phyloP scores from a whole-genome alignment of 2,329 filamentous ascomycete genomes.

The Dactylonectria estremocensis region DNA sequence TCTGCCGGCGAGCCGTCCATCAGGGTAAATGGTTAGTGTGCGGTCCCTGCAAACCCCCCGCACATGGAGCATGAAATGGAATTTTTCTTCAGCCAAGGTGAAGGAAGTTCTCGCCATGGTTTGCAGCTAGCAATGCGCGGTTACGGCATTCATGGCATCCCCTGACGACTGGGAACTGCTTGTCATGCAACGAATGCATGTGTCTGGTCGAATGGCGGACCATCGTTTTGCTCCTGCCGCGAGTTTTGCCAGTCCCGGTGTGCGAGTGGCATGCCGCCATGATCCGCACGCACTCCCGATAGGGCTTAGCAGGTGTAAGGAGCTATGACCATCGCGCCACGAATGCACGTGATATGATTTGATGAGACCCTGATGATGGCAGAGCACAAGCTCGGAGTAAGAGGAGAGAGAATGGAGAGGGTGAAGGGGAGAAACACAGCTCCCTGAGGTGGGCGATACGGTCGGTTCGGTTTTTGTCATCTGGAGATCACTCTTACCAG shows the following conservation, averaged over 20 bases:
- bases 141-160: constrained; percentile 29
- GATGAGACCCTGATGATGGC: constrained; percentile 7
- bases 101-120: constrained; percentile 20
- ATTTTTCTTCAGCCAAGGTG: constrained; percentile 7
- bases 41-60: not conserved
- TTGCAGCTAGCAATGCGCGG: constrained; percentile 37
- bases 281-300: constrained; percentile 35
- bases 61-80: constrained; percentile 1
- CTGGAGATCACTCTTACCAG: constrained; percentile 29
- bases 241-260: constrained; percentile 31
- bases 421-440: not conserved
- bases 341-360: constrained; percentile 45
- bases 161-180: constrained; percentile 25
- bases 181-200: constrained; percentile 41
- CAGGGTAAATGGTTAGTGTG: constrained; percentile 2
- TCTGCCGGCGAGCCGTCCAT: constrained; percentile 12
- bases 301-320: constrained; percentile 45
- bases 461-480: constrained; percentile 14
- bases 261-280: constrained; percentile 32
- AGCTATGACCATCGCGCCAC: constrained; percentile 49
- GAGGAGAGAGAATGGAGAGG: constrained; percentile 9
- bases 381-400: constrained; percentile 7
- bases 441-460: constrained; percentile 25
- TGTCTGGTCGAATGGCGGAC: constrained; percentile 35
- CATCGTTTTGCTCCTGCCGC: constrained; percentile 26